A percentile compares a stretch with the other conserved stretches of the same genome.
Evolutionary conservation across 495 filamentous ascomycete genomes (phyloP).

Genomic region (Cairneyella variabilis): DNA sequence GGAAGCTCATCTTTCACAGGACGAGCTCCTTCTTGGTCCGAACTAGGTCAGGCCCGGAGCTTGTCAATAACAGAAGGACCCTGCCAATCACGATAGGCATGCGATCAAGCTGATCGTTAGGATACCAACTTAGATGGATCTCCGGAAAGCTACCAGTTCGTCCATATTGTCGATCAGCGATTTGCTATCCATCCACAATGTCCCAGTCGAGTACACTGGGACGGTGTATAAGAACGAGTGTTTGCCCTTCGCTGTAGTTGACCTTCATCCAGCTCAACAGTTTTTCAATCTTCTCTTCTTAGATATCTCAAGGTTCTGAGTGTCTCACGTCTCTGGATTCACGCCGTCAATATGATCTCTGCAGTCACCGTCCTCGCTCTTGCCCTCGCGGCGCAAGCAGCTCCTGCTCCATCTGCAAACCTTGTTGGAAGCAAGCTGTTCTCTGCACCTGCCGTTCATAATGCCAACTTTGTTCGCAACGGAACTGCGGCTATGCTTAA

Average conservation of each 20-base stretch:
- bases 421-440: slow-evolving; percentile 4
- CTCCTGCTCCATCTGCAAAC: slow-evolving; percentile 5
- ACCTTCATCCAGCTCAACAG: slow-evolving; percentile 8
- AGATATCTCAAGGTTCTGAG: too few relatives aligned
- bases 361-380: slow-evolving; percentile 16
- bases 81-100: slow-evolving; percentile 7
- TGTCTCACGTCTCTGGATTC: background rate
- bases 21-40: slow-evolving; percentile 17
- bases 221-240: slow-evolving; percentile 13
- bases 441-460: slow-evolving; percentile 22
- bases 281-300: background rate
- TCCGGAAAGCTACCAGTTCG: too few relatives aligned
- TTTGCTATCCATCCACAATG: too few relatives aligned
- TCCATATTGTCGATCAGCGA: too few relatives aligned
- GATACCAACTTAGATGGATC: too few relatives aligned
- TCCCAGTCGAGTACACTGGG: too few relatives aligned
- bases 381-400: slow-evolving; percentile 16
- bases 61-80: background rate
- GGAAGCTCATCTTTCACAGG: slow-evolving; percentile 15
- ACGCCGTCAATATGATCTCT: slow-evolving; percentile 18
- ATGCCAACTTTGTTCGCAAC: slow-evolving; percentile 22
- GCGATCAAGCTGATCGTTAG: slow-evolving; percentile 1
- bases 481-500: slow-evolving; percentile 26
- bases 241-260: background rate
- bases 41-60: background rate